Evolutionary conservation across 805 yeast genomes (phyloP).

Genomic region (Kazachstania bromeliacearum): DNA sequence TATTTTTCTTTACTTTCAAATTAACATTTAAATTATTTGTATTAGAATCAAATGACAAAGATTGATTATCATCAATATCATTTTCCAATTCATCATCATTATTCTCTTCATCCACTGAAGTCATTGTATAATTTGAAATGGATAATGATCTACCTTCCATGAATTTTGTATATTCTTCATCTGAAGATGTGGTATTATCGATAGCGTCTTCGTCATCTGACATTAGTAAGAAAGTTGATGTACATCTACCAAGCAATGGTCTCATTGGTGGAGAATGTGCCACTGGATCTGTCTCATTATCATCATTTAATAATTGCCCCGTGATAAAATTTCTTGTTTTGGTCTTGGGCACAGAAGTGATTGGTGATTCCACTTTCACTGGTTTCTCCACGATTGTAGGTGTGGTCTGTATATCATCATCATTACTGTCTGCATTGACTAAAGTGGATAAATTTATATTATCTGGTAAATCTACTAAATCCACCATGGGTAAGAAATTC

Average conservation of each 20-base stretch:
- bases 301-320: not conserved
- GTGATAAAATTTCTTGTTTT: conserved; percentile 6
- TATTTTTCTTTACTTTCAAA: too few species aligned
- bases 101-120: not conserved
- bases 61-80: not conserved
- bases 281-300: not conserved
- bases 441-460: conserved; percentile 17
- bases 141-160: not conserved
- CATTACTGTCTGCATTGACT: conserved; percentile 3
- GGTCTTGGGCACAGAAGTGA: not conserved
- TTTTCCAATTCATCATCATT: not conserved
- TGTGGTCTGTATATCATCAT: not conserved
- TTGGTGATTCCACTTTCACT: too few species aligned
- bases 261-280: not conserved
- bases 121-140: not conserved
- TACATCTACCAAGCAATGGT: not conserved
- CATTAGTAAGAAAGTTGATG: not conserved
- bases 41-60: too few species aligned
- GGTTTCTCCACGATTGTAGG: not conserved
- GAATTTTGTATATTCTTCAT: not conserved
- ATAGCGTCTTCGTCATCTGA: not conserved
- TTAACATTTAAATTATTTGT: too few species aligned
- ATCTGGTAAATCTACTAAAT: conserved; percentile 28
- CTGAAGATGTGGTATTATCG: too few species aligned
- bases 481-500: conserved; percentile 23